phyloP scores from a whole-genome alignment of 2,329 filamentous ascomycete genomes.

The Botrytis aclada region DNA sequence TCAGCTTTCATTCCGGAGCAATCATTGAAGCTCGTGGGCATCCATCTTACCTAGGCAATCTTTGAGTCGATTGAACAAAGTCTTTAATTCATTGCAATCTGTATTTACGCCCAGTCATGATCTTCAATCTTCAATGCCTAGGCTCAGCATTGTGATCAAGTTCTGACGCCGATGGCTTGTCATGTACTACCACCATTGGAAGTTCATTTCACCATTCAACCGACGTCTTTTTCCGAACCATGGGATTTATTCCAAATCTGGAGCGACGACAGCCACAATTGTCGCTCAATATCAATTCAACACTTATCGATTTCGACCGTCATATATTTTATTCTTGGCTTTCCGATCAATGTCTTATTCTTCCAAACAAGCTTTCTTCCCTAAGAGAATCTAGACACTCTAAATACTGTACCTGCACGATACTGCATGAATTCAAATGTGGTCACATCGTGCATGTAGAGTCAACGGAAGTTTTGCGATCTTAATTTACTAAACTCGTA shows the following conservation, averaged over 20 bases:
- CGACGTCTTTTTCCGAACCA: background rate
- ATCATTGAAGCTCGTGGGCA: slow-evolving; percentile 14
- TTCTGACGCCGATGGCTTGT: background rate
- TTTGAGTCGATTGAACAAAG: background rate
- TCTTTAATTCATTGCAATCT: background rate
- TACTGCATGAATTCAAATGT: slow-evolving; percentile 16
- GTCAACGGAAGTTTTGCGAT: background rate
- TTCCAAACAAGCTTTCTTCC: slow-evolving; percentile 14
- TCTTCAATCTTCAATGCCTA: background rate
- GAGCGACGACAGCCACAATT: slow-evolving; percentile 3
- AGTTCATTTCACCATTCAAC: background rate
- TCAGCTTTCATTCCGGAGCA: slow-evolving; percentile 16
- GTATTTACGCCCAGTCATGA: background rate
- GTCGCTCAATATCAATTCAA: background rate
- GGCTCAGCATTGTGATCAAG: background rate
- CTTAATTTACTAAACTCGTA: background rate
- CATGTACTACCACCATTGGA: background rate
- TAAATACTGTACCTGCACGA: slow-evolving; percentile 15
- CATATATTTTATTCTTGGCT: slow-evolving; percentile 1
- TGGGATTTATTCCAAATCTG: background rate
- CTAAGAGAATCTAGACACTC: background rate
- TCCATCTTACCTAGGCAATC: background rate
- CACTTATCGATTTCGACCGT: background rate
- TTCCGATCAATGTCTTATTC: background rate
- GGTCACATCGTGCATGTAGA: slow-evolving; percentile 11